Conservation (phyloP, 2,329 filamentous ascomycete genomes). For the Colletotrichum cereale region DNA sequence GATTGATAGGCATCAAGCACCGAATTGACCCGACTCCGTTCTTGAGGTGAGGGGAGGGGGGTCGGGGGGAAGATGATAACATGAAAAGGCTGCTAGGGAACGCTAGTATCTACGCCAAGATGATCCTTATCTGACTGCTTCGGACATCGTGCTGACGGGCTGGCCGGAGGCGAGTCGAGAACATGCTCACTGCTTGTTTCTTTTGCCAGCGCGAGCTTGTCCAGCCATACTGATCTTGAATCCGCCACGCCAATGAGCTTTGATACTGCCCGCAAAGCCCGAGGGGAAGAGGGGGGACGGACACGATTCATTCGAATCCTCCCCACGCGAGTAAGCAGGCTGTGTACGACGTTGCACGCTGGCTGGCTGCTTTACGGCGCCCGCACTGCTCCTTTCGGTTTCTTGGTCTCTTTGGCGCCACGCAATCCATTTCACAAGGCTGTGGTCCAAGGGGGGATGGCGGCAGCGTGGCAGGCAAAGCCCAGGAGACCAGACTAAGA, state of each 20-base stretch:
- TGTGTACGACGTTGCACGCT: neutral
- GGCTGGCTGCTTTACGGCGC: neutral
- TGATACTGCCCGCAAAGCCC: neutral
- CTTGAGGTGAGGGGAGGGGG: too few species aligned
- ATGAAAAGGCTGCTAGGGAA: neutral
- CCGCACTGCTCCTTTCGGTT: neutral
- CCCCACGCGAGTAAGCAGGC: neutral
- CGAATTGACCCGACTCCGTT: neutral
- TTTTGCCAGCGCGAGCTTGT: neutral
- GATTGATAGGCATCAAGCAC: neutral
- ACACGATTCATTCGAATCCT: neutral
- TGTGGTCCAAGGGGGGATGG: neutral
- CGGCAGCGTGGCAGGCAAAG: neutral
- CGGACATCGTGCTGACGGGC: constrained; percentile 21
- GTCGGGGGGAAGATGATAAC: neutral
- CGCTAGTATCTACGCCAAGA: neutral
- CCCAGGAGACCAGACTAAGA: constrained; percentile 14
- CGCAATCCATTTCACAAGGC: neutral
- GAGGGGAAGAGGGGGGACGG: too few species aligned
- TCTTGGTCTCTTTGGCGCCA: neutral
- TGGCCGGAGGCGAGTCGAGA: constrained; percentile 5
- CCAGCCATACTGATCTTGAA: neutral
- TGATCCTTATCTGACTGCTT: neutral
- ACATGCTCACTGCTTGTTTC: neutral
- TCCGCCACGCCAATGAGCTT: neutral